Evolutionary conservation across 805 yeast species (phyloP).

Genomic region (Jamesozyma jinghongensis): DNA sequence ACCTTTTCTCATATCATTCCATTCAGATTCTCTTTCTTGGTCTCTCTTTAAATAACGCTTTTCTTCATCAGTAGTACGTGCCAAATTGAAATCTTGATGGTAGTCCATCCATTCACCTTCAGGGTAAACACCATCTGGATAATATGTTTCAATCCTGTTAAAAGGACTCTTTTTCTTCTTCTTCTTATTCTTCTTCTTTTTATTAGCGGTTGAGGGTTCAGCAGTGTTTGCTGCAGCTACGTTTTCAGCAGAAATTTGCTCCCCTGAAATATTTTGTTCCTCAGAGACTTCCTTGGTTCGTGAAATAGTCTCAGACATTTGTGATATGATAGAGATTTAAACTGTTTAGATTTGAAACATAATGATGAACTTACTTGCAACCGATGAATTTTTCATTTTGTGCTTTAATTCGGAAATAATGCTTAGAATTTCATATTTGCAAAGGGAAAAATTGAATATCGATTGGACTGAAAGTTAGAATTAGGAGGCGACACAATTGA

Average conservation of each 20-base stretch:
- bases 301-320: no score
- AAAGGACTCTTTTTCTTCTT: slow-evolving; percentile 46
- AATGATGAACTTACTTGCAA: no score
- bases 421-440: neutral
- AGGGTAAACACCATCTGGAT: slow-evolving; percentile 67
- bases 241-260: no score
- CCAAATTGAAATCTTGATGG: slow-evolving; percentile 48
- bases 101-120: slow-evolving; percentile 85
- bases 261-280: no score
- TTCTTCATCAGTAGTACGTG: slow-evolving; percentile 81
- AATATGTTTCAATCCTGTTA: slow-evolving; percentile 56
- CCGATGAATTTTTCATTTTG: neutral
- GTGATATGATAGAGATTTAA: no score
- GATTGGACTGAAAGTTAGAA: no score
- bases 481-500: no score
- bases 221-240: no score
- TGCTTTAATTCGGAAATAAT: neutral
- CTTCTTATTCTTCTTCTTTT: slow-evolving; percentile 52
- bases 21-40: slow-evolving; percentile 41
- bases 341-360: no score
- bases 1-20: slow-evolving; percentile 90
- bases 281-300: no score
- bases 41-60: slow-evolving; percentile 62
- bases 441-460: no score
- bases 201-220: slow-evolving; percentile 2